A percentile compares a stretch with the other conserved stretches of the same genome.
These are phyloP conservation scores for Kalaharituber pfeilii DNA, from an alignment of 2,329 filamentous ascomycete species.

Conservation along the genomic window DNA sequence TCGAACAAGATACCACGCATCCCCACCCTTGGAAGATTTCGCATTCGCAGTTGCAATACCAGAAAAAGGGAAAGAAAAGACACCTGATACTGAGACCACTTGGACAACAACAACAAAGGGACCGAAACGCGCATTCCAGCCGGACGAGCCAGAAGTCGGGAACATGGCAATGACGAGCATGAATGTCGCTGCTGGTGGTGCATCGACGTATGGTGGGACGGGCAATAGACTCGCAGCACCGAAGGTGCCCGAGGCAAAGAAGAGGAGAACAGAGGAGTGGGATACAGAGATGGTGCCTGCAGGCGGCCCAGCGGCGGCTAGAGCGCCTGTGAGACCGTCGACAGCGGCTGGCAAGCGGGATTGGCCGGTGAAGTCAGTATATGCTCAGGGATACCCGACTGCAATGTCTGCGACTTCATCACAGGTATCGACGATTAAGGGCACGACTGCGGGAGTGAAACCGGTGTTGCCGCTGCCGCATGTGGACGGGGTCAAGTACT, in stretches of 20 bases:
- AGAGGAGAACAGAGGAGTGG: slow-evolving; percentile 59
- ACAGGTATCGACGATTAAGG: neutral
- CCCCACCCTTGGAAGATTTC: too few species aligned
- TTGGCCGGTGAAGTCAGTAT: neutral
- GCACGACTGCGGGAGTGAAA: neutral
- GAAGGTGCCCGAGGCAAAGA: slow-evolving; percentile 58
- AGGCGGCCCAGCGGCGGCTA: neutral
- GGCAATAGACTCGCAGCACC: slow-evolving; percentile 30
- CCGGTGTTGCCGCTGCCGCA: slow-evolving; percentile 12
- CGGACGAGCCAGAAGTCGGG: slow-evolving; percentile 7
- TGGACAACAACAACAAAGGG: slow-evolving; percentile 10
- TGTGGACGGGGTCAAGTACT: slow-evolving; percentile 21
- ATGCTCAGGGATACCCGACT: neutral
- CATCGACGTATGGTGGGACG: slow-evolving; percentile 1
- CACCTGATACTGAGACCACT: slow-evolving; percentile 28
- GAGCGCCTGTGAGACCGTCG: neutral
- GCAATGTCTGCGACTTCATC: neutral
- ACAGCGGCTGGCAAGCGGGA: neutral
- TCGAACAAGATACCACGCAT: neutral
- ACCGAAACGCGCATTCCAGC: slow-evolving; percentile 17
- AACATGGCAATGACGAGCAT: neutral
- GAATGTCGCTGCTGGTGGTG: neutral
- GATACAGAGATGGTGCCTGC: slow-evolving; percentile 25
- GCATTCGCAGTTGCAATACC: slow-evolving; percentile 25
- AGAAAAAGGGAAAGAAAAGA: slow-evolving; percentile 37